Evolutionary conservation across 2,329 filamentous ascomycete genomes (phyloP), one percentile per base, ranked within the genome.

Genomic region (Colletotrichum sp.): DNA sequence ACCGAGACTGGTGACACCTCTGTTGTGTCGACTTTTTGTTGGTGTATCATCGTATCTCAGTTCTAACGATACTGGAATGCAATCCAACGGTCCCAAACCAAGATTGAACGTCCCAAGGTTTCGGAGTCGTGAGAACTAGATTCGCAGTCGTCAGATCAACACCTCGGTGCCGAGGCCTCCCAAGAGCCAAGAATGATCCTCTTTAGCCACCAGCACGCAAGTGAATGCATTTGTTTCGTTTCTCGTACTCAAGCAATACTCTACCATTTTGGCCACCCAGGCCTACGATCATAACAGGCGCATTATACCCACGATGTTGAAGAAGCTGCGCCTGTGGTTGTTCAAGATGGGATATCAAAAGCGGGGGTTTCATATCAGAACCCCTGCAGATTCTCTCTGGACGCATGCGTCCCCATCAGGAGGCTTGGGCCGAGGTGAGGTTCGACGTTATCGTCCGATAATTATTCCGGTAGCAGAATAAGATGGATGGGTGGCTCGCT

Each of bases 91-190:
- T 21, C 43, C 43, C 43, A 51, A 51, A 51, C n/a, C n/a, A 13
- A 21, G 13, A 11, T 51, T 51, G 43, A 51, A 2, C 13, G 43
- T 21, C 0, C 43, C 43, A 51, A 51, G 43, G 43, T 51, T 51
- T 51, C 43, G 43, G 43, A 51, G n/a, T 51, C 43, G 1, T 3
- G 4, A 2, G 11, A 51, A 51, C n/a, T 11, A 47, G 1, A n/a
- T 0, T 51, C n/a, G 1, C 4, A n/a, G 8, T 12, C 0, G 1
- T 13, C 43, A 1, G 11, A 51, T 21, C 43, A 51, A 5, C n/a
- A 21, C 21, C 6, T 21, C 1, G n/a, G 4, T 11, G n/a, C 43
- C 43, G 43, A 51, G 43, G 43, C n/a, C 18, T 51, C 16, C 16
- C 55, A 33, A 33, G 0, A 13, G 43, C 43, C 43, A 51, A 21